These are phyloP conservation scores for Podospora appendiculata DNA, from an alignment of 495 filamentous ascomycete genomes.

Conservation along the genomic window DNA sequence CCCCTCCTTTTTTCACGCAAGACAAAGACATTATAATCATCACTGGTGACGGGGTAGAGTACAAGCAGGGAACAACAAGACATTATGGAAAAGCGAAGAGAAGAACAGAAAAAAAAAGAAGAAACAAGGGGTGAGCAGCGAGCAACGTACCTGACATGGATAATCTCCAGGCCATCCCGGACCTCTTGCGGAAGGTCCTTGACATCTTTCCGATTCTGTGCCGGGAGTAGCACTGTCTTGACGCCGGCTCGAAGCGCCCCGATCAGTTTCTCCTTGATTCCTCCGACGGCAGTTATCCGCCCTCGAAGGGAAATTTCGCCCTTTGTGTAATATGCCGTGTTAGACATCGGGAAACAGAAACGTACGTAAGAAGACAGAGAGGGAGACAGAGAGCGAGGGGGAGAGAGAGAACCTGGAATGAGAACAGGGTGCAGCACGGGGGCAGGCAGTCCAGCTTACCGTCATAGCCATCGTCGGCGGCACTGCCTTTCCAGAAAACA, in stretches of 20 bases:
- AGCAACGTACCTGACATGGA: conserved; percentile 68
- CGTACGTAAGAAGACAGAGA: conserved; percentile 14
- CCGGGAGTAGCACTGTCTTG: conserved; percentile 84
- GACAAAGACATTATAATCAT: too few species aligned
- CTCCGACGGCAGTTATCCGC: conserved; percentile 79
- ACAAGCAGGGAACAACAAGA: conserved; percentile 4
- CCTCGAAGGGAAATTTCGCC: conserved; percentile 89
- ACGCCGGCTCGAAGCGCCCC: conserved; percentile 90
- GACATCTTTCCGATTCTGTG: conserved; percentile 86
- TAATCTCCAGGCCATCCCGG: conserved; percentile 76
- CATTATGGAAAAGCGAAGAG: not conserved
- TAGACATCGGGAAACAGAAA: conserved; percentile 16
- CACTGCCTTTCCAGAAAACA: conserved; percentile 84
- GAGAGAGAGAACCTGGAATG: not conserved
- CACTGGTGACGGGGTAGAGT: too few species aligned
- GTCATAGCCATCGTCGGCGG: conserved; percentile 96
- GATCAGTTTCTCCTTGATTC: conserved; percentile 98
- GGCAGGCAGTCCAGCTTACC: conserved; percentile 19
- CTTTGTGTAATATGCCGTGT: conserved; percentile 23
- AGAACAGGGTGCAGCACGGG: too few species aligned
- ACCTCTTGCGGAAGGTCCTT: conserved; percentile 91
- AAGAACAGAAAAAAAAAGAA: not conserved
- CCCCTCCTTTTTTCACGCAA: too few species aligned
- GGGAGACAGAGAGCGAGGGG: too few species aligned
- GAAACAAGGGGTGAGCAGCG: not conserved